Base-by-base conservation (phyloP, 2,329 filamentous ascomycete genomes). In the Alternaria panax region DNA sequence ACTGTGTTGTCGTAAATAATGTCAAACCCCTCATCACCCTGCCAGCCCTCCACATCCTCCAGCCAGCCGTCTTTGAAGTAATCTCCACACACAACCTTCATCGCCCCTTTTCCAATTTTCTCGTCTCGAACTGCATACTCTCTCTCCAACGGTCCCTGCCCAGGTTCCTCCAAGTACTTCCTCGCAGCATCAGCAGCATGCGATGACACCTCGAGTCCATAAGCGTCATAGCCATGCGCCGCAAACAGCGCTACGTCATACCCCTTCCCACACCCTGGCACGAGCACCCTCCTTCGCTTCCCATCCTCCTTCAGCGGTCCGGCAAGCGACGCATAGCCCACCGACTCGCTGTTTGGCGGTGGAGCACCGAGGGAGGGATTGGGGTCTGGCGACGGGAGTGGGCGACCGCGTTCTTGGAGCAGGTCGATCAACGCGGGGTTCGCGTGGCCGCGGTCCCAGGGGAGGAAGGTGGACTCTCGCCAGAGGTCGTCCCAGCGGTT, bases 261-360 rank as follows among this genome's bases (percentile, higher is more conserved):
- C 5, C 92, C 93, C 46, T 86, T 85, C 0, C 92, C 93, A 77
- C 92, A 96, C 5, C 92, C 92, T 0, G 92, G 91, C 0, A 96
- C 90, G 8, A 96, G 81, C 1, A 89, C 92, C 57, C 81, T 82
- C 67, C 85, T 86, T 56, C 76, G 80, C 69, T 27, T 77, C 55
- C 71, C 69, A 28, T 68, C 67, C 0, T 52, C 8, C 1, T 32
- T 58, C 9, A 68, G 20, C 2, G 71, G 52, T 4, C 73, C 70
- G 2, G 60, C 52, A 1, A 65, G 59, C 22, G 38, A 57, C 7
- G 28, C 30, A 24, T 54, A 62, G 18, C 51, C 56, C 20, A 32
- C 32, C 7, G 46, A 64, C 16, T 42, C 27, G 41, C 52, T 46
- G n/a, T 48, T 58, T 14, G 42, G 46, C 6, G 60, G 28, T 9